These are phyloP conservation scores for Globisporangium heterothallicum DNA, from an alignment of 352 stramenopile species.

Conservation along the genomic window DNA sequence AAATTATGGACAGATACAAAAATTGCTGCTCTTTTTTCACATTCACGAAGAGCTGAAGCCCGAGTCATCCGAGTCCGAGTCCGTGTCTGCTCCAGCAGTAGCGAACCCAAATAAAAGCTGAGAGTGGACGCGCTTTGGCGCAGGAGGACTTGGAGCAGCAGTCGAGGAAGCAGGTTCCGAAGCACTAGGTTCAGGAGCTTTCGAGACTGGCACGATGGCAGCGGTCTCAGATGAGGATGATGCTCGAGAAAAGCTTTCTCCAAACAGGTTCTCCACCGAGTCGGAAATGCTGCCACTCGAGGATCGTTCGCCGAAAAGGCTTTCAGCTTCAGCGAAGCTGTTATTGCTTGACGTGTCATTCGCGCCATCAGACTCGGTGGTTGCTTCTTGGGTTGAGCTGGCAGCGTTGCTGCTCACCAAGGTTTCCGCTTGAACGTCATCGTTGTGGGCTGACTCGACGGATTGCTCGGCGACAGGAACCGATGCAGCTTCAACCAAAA, in stretches of 20 bases:
- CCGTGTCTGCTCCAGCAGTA: constrained; percentile 32
- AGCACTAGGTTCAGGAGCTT: not conserved
- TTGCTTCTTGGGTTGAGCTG: not conserved
- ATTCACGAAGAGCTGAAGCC: constrained; percentile 27
- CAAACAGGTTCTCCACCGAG: constrained; percentile 48
- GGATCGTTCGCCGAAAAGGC: constrained; percentile 16
- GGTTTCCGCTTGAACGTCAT: not conserved
- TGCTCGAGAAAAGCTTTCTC: constrained; percentile 18
- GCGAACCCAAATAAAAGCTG: constrained; percentile 57
- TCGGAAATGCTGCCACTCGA: constrained; percentile 19
- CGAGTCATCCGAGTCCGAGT: constrained; percentile 48
- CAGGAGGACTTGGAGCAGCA: not conserved
- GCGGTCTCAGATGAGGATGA: not conserved
- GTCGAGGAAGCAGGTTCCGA: not conserved
- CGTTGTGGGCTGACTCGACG: not conserved
- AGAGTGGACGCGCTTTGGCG: constrained; percentile 10
- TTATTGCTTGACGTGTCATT: not conserved
- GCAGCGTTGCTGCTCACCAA: not conserved
- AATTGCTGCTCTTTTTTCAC: too few species aligned
- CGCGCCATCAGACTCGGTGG: not conserved
- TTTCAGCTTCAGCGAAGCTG: constrained; percentile 11
- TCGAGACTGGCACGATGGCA: not conserved
- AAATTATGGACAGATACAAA: not conserved
- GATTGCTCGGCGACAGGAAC: not conserved
- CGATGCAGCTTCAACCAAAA: not conserved